Evolutionary conservation across 2,329 filamentous ascomycete species (phyloP).

Genomic region (Metarhizium rileyi): DNA sequence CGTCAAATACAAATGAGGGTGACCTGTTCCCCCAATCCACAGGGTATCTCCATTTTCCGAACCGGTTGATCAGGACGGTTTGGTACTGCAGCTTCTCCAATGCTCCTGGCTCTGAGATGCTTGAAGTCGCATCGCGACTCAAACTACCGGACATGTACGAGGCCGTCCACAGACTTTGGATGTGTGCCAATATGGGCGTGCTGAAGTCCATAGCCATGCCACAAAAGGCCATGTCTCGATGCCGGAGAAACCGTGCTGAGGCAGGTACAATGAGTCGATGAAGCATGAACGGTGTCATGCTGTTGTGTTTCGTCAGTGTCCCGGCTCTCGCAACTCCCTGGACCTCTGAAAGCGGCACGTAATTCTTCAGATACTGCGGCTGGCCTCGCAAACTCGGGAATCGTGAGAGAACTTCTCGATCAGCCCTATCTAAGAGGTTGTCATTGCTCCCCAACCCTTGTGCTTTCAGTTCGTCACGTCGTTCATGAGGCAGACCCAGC

Average conservation of each 20-base stretch:
- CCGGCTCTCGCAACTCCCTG: conserved; percentile 21
- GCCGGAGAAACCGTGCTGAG: conserved; percentile 21
- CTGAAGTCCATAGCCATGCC: conserved; percentile 32
- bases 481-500: conserved; percentile 38
- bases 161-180: conserved; percentile 41
- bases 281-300: conserved; percentile 30
- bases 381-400: conserved; percentile 45
- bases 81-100: conserved; percentile 31
- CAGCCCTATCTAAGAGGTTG: conserved; percentile 31
- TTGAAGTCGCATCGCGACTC: conserved; percentile 15
- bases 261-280: conserved; percentile 36
- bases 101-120: conserved; percentile 14
- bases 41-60: conserved; percentile 57
- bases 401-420: conserved; percentile 40
- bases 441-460: conserved; percentile 24
- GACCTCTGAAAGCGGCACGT: conserved; percentile 31
- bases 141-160: conserved; percentile 42
- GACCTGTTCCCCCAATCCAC: conserved; percentile 49
- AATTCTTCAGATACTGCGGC: conserved; percentile 36
- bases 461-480: conserved; percentile 9
- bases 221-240: conserved; percentile 33
- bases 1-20: conserved; percentile 65
- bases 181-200: conserved; percentile 28
- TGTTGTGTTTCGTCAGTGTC: conserved; percentile 16
- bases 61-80: conserved; percentile 53